Evolutionary conservation across 1,139 yeast species (phyloP).

Genomic region (Debaryomyces fabryi): DNA sequence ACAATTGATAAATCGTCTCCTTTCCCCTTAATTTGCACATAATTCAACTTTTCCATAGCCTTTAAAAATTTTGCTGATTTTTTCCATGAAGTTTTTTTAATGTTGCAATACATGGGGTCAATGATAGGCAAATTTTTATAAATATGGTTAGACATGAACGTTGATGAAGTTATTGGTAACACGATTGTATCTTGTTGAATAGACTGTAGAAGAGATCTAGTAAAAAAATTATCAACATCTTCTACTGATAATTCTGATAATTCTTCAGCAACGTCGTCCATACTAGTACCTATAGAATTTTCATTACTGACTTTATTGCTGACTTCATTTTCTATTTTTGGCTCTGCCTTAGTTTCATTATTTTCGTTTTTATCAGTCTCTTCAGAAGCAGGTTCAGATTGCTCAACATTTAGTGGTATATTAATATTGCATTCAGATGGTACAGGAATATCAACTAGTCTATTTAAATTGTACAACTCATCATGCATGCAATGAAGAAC

Average conservation of each 20-base stretch:
- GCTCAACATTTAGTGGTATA: conserved; percentile 24
- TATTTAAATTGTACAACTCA: conserved; percentile 49
- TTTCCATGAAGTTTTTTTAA: conserved; percentile 88
- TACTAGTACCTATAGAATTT: conserved; percentile 12
- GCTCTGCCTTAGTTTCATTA: conserved; percentile 13
- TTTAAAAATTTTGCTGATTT: conserved; percentile 84
- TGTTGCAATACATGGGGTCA: conserved; percentile 56
- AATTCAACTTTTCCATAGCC: conserved; percentile 76
- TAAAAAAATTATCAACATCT: conserved; percentile 80
- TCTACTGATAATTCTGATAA: conserved; percentile 51
- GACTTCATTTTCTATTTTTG: conserved; percentile 2
- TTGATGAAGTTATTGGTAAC: conserved; percentile 69
- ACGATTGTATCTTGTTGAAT: conserved; percentile 59
- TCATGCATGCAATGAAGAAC: conserved; percentile 60
- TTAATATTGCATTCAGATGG: conserved; percentile 34
- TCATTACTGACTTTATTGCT: conserved; percentile 1
- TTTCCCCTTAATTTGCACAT: conserved; percentile 71
- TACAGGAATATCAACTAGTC: conserved; percentile 45
- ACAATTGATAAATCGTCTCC: conserved; percentile 68
- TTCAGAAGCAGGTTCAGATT: conserved; percentile 13
- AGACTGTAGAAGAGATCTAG: conserved; percentile 68
- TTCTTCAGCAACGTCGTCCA: conserved; percentile 29
- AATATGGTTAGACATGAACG: conserved; percentile 70
- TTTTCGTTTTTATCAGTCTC: conserved; percentile 12
- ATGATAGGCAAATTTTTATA: conserved; percentile 69